Conservation (phyloP, 164 flowering plant genomes). For the Annona cherimola region DNA sequence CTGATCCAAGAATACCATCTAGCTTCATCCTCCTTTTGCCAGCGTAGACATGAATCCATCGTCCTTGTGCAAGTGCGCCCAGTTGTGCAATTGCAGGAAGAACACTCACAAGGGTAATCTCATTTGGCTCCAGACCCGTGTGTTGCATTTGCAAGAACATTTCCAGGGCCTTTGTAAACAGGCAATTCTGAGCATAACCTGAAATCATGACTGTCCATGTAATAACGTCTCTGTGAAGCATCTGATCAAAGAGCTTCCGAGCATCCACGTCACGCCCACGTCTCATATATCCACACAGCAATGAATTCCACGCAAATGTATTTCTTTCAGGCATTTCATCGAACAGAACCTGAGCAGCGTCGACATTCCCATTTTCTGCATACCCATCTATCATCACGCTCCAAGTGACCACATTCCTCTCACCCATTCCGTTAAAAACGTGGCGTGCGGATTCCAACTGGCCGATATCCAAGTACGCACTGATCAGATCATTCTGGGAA, state of each 20-base stretch:
- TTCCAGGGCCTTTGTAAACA: slow-evolving; percentile 21
- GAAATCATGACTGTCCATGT: slow-evolving; percentile 48
- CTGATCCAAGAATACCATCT: slow-evolving; percentile 29
- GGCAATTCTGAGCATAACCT: slow-evolving; percentile 36
- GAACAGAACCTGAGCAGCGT: slow-evolving; percentile 1
- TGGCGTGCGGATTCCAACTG: neutral
- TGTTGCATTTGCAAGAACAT: slow-evolving; percentile 27
- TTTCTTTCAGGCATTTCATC: slow-evolving; percentile 8
- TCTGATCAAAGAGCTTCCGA: slow-evolving; percentile 25
- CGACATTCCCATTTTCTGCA: neutral
- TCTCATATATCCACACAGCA: slow-evolving; percentile 5
- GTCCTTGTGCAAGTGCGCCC: slow-evolving; percentile 26
- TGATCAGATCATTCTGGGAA: slow-evolving; percentile 2
- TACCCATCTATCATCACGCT: slow-evolving; percentile 4
- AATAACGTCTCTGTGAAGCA: slow-evolving; percentile 36
- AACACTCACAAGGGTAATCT: slow-evolving; percentile 28
- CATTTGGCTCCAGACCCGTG: slow-evolving; percentile 24
- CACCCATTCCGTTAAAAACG: slow-evolving; percentile 3
- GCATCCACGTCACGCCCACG: slow-evolving; percentile 24
- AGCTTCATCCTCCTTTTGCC: slow-evolving; percentile 17
- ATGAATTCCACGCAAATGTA: slow-evolving; percentile 3
- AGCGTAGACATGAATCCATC: slow-evolving; percentile 19
- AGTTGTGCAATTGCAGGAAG: slow-evolving; percentile 36
- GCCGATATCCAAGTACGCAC: neutral
- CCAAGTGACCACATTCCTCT: slow-evolving; percentile 10